Evolutionary conservation across 176 grass and related monocot species (phyloP).

Genomic region (Elymus sibiricus): DNA sequence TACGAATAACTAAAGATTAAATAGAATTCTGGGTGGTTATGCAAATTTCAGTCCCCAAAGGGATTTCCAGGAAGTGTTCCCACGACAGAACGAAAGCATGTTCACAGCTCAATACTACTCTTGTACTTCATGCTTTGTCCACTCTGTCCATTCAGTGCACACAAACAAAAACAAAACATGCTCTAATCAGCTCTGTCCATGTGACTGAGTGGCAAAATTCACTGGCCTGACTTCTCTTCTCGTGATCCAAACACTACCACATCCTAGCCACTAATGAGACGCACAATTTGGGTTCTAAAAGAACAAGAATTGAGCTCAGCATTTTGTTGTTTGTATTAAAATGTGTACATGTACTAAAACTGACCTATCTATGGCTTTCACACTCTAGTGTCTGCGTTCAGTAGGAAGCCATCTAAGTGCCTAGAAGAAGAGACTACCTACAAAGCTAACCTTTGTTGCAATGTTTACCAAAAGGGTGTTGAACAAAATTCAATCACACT

Average conservation of each 20-base stretch:
- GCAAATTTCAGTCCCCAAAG: not conserved
- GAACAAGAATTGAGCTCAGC: not conserved
- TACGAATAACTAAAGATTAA: not conserved
- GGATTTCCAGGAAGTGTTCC: not conserved
- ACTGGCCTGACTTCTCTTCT: not conserved
- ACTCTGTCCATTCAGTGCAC: not conserved
- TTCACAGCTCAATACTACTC: not conserved
- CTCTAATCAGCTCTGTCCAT: not conserved
- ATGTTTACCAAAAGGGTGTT: not conserved
- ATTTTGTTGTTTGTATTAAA: not conserved
- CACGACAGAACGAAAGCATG: not conserved
- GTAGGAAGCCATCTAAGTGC: not conserved
- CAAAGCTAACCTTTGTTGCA: not conserved
- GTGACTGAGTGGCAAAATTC: not conserved
- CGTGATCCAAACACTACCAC: not conserved
- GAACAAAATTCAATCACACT: not conserved
- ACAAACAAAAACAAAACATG: not conserved
- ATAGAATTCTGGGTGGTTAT: not conserved
- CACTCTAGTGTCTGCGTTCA: not conserved
- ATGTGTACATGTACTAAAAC: not conserved
- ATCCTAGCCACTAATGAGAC: not conserved
- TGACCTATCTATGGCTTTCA: constrained; percentile 4
- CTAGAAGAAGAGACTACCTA: not conserved
- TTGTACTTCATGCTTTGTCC: not conserved
- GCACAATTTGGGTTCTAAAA: not conserved